Percentiles rank a stretch among this genome's conserved stretches.
phyloP scores from a whole-genome alignment of 192 early-diverging fungal species.

The Spinellus fusiger region DNA sequence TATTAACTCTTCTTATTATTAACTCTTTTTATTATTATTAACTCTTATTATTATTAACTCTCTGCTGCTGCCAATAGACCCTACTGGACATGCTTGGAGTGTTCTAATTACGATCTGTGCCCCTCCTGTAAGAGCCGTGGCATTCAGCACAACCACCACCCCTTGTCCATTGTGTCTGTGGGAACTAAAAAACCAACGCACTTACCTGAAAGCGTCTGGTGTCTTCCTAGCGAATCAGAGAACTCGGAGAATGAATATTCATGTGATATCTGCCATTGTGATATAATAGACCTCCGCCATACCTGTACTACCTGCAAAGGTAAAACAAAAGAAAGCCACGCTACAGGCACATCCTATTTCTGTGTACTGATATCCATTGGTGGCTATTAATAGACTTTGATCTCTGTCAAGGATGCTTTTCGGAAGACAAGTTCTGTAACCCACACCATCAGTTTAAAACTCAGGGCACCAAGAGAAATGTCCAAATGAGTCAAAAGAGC shows the following conservation, averaged over 20 bases:
- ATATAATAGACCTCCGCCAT: constrained; percentile 51
- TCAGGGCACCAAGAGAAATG: not conserved
- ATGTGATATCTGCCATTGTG: constrained; percentile 53
- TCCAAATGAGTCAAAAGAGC: not conserved
- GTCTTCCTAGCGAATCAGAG: not conserved
- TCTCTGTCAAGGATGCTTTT: constrained; percentile 52
- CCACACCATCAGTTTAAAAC: constrained; percentile 39
- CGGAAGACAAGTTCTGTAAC: constrained; percentile 33
- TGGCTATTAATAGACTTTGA: constrained; percentile 48
- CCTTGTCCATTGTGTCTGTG: not conserved
- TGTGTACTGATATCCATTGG: not conserved
- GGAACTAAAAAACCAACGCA: not conserved
- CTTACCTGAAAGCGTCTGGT: not conserved
- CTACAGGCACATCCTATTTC: too few relatives aligned
- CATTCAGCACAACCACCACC: constrained; percentile 14
- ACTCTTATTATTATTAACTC: too few relatives aligned
- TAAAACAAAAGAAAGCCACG: too few relatives aligned
- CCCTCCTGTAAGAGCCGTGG: constrained; percentile 28
- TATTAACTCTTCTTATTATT: too few relatives aligned
- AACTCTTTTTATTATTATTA: too few relatives aligned
- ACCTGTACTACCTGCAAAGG: constrained; percentile 47
- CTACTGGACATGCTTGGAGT: constrained; percentile 52
- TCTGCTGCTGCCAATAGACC: too few relatives aligned
- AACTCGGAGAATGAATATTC: constrained; percentile 15
- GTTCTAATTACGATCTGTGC: constrained; percentile 49